Evolutionary conservation across 2,329 filamentous ascomycete species (phyloP), one percentile per base, ranked within the genome.

Genomic region (Lasiodiplodia sp.): DNA sequence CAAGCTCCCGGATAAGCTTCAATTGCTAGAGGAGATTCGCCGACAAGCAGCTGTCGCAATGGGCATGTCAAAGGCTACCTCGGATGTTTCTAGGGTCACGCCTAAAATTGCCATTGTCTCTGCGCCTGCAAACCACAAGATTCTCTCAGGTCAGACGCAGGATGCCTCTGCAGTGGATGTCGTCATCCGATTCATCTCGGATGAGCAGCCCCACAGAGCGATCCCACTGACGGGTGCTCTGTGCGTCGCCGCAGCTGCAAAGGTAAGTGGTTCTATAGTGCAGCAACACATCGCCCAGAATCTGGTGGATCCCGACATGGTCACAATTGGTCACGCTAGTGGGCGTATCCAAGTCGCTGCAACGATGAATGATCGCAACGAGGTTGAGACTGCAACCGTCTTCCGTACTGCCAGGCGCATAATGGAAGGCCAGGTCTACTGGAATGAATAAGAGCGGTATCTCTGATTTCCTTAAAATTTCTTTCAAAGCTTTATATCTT

Each of bases 1-100:
- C 18, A 77, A 78, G 0, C 75, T 89, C 2, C 78, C 85, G 11
- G 37, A 70, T 0, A 79, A 79, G 0, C 78, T 90, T 40, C 82
- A 68, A 0, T 81, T 76, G 1, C 77, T 91, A 14, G 87, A 89
- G 65, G 76, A 78, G 0, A 87, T 91, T 64, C 82, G 89, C 0
- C 80, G 81, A 25, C 80, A 83, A 64, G 89, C 91, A 91, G 88
- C 87, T 87, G 0, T 78, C 90, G 64, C 81, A 28, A 92, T 92
- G 89, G 88, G 89, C 0, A 80, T 92, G 57, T 83, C 84, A 8
- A 72, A 76, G 4, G 77, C 81, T 0, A 77, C 80, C 14, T 78
- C 79, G 0, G 78, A 78, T 1, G 85, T 85, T 7, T 83, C 85
- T 0, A 83, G 85, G 0, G 87, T 87, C 2, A 86, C 91, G 1